Percentiles rank a stretch among this genome's conserved stretches.
These are phyloP conservation scores for Lanmaoa rubissima DNA, from an alignment of 768 basidiomycete species.

Conservation along the genomic window DNA sequence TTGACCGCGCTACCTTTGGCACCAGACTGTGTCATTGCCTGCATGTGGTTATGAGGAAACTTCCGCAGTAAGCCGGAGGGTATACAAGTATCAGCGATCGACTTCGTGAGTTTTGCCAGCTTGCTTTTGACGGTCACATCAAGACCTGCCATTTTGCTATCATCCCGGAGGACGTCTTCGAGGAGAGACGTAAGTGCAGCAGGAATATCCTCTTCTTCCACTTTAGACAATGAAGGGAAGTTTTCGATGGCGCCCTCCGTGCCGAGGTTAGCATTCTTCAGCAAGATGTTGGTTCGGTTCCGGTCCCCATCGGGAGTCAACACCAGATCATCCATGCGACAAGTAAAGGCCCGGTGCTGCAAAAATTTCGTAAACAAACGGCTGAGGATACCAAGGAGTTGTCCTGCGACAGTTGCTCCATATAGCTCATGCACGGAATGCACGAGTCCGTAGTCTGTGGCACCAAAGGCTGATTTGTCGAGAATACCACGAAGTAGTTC, in stretches of 20 bases:
- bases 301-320: constrained; percentile 80
- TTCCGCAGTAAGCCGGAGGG: constrained; percentile 85
- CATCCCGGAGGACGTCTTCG: constrained; percentile 91
- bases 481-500: constrained; percentile 91
- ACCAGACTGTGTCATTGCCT: constrained; percentile 96
- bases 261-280: constrained; percentile 67
- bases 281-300: constrained; percentile 64
- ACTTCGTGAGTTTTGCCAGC: constrained; percentile 81
- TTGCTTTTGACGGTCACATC: constrained; percentile 90
- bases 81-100: constrained; percentile 85
- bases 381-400: constrained; percentile 88
- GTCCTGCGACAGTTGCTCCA: constrained; percentile 84
- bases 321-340: constrained; percentile 97
- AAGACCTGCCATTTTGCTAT: constrained; percentile 95
- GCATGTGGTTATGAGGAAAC: constrained; percentile 99
- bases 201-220: constrained; percentile 52
- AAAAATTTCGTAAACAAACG: constrained; percentile 96
- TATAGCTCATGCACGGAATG: constrained; percentile 97
- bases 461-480: constrained; percentile 97
- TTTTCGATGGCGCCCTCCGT: constrained; percentile 88
- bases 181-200: constrained; percentile 63
- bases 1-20: constrained; percentile 98
- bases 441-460: constrained; percentile 92
- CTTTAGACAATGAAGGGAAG: constrained; percentile 69
- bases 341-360: constrained; percentile 96